These are phyloP conservation scores for Trametes versicolor DNA, from an alignment of 1,284 basidiomycete genomes.

Conservation along the genomic window DNA sequence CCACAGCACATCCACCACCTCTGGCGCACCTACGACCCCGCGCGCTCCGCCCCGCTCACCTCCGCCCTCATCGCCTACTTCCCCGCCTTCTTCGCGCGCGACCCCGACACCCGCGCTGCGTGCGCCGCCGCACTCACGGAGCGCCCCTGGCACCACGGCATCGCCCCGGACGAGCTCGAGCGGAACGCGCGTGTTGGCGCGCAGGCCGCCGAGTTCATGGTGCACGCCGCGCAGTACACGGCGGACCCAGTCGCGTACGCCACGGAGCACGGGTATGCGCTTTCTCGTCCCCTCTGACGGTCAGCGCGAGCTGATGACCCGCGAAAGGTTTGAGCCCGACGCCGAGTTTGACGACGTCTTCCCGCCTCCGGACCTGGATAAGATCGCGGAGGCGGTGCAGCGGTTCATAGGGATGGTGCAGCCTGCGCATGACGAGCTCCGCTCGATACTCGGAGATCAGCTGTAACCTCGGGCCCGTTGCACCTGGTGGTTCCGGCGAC, in stretches of 20 bases:
- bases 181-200: slow-evolving; percentile 19
- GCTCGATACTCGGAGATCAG: too few species aligned
- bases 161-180: slow-evolving; percentile 21
- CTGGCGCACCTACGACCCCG: slow-evolving; percentile 22
- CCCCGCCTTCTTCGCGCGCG: slow-evolving; percentile 27
- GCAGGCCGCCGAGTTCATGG: slow-evolving; percentile 26
- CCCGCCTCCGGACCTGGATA: slow-evolving; percentile 8
- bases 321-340: not conserved
- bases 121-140: slow-evolving; percentile 3
- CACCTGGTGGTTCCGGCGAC: not conserved
- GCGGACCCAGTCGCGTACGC: slow-evolving; percentile 27
- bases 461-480: too few species aligned
- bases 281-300: too few species aligned
- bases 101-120: slow-evolving; percentile 12
- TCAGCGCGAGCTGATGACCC: too few species aligned
- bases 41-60: slow-evolving; percentile 13
- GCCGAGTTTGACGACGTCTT: slow-evolving; percentile 17
- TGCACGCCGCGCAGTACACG: slow-evolving; percentile 22
- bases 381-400: not conserved
- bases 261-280: slow-evolving; percentile 22
- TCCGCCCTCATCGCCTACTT: slow-evolving; percentile 31
- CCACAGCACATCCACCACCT: slow-evolving; percentile 31
- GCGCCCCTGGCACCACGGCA: slow-evolving; percentile 27
- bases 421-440: not conserved
- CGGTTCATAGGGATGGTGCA: slow-evolving; percentile 16